phyloP scores from a whole-genome alignment of 176 grass and related monocot genomes.

The Lolium perenne region DNA sequence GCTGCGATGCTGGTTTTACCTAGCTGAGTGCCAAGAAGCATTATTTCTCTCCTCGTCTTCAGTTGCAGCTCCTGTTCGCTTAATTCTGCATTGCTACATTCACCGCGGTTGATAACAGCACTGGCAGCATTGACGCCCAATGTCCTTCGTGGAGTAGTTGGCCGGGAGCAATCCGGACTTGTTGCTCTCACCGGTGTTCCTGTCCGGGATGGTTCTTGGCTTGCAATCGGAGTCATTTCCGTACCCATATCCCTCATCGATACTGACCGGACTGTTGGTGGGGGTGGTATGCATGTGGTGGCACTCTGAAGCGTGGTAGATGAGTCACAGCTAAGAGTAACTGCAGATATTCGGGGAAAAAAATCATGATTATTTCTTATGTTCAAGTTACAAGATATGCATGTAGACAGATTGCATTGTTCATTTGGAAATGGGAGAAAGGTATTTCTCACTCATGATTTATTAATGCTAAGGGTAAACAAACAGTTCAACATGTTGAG shows the following conservation, averaged over 20 bases:
- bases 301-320: slow-evolving; percentile 60
- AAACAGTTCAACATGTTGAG: background rate
- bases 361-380: background rate
- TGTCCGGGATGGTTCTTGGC: slow-evolving; percentile 91
- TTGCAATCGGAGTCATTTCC: slow-evolving; percentile 98
- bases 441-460: background rate
- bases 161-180: slow-evolving; percentile 71
- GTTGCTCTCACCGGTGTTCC: slow-evolving; percentile 82
- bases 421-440: too few species aligned
- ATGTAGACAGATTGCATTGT: background rate
- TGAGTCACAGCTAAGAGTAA: slow-evolving; percentile 70
- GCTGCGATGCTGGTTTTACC: slow-evolving; percentile 93
- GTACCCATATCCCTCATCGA: slow-evolving; percentile 99
- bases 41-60: slow-evolving; percentile 90
- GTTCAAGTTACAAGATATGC: background rate
- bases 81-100: slow-evolving; percentile 53
- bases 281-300: slow-evolving; percentile 68
- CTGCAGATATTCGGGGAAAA: slow-evolving; percentile 47
- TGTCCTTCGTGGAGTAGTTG: slow-evolving; percentile 72
- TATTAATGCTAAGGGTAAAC: background rate
- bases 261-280: slow-evolving; percentile 78
- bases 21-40: slow-evolving; percentile 86
- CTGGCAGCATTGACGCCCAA: slow-evolving; percentile 44
- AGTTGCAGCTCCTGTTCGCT: slow-evolving; percentile 83
- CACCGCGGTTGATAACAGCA: slow-evolving; percentile 44